A percentile compares a stretch with the other conserved stretches of the same genome.
phyloP scores from a whole-genome alignment of 176 grass and related monocot genomes.

The Zoysia japonica region DNA sequence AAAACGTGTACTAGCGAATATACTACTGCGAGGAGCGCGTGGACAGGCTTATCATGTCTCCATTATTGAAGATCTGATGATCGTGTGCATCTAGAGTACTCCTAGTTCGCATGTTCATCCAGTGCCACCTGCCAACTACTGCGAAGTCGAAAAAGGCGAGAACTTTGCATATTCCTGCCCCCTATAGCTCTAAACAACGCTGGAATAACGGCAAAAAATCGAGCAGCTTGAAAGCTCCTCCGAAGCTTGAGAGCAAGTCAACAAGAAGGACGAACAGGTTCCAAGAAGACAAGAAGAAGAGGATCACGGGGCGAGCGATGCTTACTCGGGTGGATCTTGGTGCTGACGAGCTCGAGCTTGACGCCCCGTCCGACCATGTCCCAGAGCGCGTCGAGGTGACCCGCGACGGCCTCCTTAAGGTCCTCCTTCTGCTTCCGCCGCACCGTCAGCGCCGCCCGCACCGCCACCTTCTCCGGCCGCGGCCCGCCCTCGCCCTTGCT shows the following conservation, averaged over 20 bases:
- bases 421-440: constrained; percentile 96
- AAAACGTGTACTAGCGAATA: constrained; percentile 32
- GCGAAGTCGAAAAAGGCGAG: constrained; percentile 24
- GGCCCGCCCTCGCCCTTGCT: constrained; percentile 3
- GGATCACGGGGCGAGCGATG: background rate
- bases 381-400: constrained; percentile 77
- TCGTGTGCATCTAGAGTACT: constrained; percentile 11
- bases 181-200: constrained; percentile 15
- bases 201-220: constrained; percentile 5
- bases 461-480: constrained; percentile 43
- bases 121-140: constrained; percentile 20
- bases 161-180: constrained; percentile 33
- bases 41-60: background rate
- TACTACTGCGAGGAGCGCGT: constrained; percentile 10
- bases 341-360: constrained; percentile 91
- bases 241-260: constrained; percentile 8
- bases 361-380: constrained; percentile 87
- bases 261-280: background rate
- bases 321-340: constrained; percentile 81
- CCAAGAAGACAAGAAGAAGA: background rate
- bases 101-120: constrained; percentile 30
- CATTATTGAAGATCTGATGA: constrained; percentile 34
- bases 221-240: constrained; percentile 2
- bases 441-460: constrained; percentile 87
- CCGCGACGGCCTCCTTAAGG: constrained; percentile 79